Percentiles rank a stretch among this genome's conserved stretches.
Conservation (phyloP, 1,284 basidiomycete genomes). For the Thecaphora thlaspeos region DNA sequence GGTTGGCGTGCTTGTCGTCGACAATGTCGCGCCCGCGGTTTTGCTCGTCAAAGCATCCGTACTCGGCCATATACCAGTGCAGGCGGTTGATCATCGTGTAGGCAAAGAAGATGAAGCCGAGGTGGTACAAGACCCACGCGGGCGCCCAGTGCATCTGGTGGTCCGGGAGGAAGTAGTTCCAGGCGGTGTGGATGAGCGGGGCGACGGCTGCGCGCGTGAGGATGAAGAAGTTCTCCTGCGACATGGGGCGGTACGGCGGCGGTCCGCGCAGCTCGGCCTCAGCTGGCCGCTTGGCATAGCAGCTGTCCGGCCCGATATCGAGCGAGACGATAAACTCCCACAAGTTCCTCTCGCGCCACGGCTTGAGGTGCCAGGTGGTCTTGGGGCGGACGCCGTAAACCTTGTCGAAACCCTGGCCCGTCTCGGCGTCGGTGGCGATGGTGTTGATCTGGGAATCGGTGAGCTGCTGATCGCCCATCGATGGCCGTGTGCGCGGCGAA, state of each 20-base stretch:
- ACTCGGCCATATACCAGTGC: conserved; percentile 41
- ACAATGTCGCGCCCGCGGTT: conserved; percentile 53
- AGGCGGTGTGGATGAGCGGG: conserved; percentile 31
- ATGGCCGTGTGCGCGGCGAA: conserved; percentile 18
- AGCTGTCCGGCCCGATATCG: conserved; percentile 38
- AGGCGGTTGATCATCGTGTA: conserved; percentile 38
- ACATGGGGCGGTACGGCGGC: conserved; percentile 39
- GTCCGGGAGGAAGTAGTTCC: conserved; percentile 40
- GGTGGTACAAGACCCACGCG: conserved; percentile 46
- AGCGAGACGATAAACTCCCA: conserved; percentile 48
- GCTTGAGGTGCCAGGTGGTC: conserved; percentile 52
- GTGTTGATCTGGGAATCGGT: conserved; percentile 30
- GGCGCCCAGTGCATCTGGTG: conserved; percentile 48
- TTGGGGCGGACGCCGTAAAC: conserved; percentile 52
- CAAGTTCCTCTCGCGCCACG: conserved; percentile 27
- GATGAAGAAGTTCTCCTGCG: conserved; percentile 48
- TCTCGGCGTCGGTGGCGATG: conserved; percentile 34
- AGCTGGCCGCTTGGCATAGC: conserved; percentile 34
- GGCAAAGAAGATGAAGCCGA: conserved; percentile 43
- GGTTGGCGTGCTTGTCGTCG: conserved; percentile 53
- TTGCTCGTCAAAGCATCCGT: conserved; percentile 49
- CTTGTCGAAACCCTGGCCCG: conserved; percentile 44
- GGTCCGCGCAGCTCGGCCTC: conserved; percentile 35
- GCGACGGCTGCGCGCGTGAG: conserved; percentile 32
- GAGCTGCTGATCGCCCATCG: conserved; percentile 32